Percentiles rank a stretch among this genome's conserved stretches.
Evolutionary conservation across 257 asterid species (phyloP).

Genomic region (Henckelia pumila): DNA sequence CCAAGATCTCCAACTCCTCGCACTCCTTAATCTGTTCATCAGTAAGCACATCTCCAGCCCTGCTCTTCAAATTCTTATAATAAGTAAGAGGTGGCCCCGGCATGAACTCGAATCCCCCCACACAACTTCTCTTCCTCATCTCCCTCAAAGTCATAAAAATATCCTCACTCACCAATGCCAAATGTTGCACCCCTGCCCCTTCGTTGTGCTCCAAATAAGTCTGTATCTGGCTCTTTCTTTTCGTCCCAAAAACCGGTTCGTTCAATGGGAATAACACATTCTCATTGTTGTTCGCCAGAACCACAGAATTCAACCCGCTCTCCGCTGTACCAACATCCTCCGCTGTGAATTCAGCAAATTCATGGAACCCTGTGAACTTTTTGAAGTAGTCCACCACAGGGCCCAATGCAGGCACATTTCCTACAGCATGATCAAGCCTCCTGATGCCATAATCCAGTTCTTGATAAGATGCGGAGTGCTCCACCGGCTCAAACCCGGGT

Average conservation of each 20-base stretch:
- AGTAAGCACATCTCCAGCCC: conserved; percentile 72
- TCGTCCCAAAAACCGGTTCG: conserved; percentile 82
- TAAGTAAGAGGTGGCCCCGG: conserved; percentile 87
- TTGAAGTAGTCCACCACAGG: conserved; percentile 67
- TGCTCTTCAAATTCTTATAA: conserved; percentile 59
- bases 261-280: conserved; percentile 74
- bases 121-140: conserved; percentile 81
- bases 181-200: conserved; percentile 92
- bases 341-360: conserved; percentile 81
- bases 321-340: conserved; percentile 88
- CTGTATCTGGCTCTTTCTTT: conserved; percentile 88
- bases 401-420: conserved; percentile 66
- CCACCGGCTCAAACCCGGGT: conserved; percentile 65
- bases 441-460: conserved; percentile 75
- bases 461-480: conserved; percentile 30
- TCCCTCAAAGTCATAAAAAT: conserved; percentile 76
- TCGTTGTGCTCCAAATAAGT: conserved; percentile 96
- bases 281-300: conserved; percentile 74
- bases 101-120: conserved; percentile 96
- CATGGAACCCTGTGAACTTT: conserved; percentile 75
- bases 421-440: conserved; percentile 84
- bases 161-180: conserved; percentile 72
- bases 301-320: conserved; percentile 85
- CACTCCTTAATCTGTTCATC: conserved; percentile 82
- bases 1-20: conserved; percentile 87